Conservation (phyloP, 1,139 yeast species). For the Suzukiozyma palmioleophila region DNA sequence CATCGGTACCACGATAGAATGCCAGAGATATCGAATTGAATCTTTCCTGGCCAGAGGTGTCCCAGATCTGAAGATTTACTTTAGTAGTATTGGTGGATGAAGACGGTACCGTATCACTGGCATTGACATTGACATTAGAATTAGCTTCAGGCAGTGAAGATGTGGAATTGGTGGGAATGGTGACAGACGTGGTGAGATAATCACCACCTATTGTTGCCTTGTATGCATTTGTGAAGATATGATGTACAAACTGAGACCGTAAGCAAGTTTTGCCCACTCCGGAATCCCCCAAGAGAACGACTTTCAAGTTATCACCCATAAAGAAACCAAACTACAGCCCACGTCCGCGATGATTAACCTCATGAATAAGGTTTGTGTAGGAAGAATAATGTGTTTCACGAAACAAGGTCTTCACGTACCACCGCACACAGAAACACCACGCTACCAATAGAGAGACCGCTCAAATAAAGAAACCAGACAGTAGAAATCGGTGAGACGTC, state of each 20-base stretch:
- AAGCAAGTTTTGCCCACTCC: conserved; percentile 63
- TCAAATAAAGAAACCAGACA: no score
- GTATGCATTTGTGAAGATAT: conserved; percentile 53
- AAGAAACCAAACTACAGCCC: no score
- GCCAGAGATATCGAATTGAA: conserved; percentile 57
- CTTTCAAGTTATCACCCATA: conserved; percentile 28
- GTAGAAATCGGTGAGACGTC: no score
- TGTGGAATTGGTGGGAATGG: not conserved
- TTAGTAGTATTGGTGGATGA: conserved; percentile 2
- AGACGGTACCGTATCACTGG: not conserved
- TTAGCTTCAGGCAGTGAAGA: not conserved
- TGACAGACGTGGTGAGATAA: conserved; percentile 43
- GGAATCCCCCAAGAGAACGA: conserved; percentile 55
- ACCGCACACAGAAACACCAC: no score
- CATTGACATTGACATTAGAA: conserved; percentile 1
- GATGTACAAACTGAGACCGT: conserved; percentile 56
- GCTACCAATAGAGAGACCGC: no score
- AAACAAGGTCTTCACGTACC: no score
- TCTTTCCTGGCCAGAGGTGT: conserved; percentile 65
- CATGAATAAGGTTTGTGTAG: no score
- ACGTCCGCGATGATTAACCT: no score
- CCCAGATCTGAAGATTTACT: conserved; percentile 57
- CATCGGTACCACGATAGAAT: conserved; percentile 59
- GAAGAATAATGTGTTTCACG: no score
- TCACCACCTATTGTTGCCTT: conserved; percentile 64